phyloP scores from a whole-genome alignment of 2,329 filamentous ascomycete species.

The Xylaria sp. region DNA sequence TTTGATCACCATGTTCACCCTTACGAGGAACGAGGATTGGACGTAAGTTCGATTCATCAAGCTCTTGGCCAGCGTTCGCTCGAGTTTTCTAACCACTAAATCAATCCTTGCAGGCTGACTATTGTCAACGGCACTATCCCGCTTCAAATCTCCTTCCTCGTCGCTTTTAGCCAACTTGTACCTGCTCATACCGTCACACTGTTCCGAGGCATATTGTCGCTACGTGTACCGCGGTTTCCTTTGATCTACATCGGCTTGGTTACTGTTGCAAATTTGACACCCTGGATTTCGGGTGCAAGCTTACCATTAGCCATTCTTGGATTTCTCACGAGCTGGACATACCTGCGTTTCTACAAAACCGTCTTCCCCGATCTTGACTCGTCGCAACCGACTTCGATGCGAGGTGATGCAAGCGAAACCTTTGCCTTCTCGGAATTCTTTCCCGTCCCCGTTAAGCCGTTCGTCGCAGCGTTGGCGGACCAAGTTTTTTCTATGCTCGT shows the following conservation, averaged over 20 bases:
- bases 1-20: slow-evolving; percentile 77
- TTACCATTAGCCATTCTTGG: slow-evolving; percentile 83
- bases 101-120: slow-evolving; percentile 67
- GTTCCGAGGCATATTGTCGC: slow-evolving; percentile 86
- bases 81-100: slow-evolving; percentile 36
- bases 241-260: slow-evolving; percentile 81
- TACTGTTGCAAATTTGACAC: slow-evolving; percentile 70
- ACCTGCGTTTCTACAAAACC: slow-evolving; percentile 92
- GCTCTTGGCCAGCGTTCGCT: neutral
- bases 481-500: slow-evolving; percentile 81
- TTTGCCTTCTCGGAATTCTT: slow-evolving; percentile 98
- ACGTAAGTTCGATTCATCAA: slow-evolving; percentile 65
- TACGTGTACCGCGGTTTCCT: slow-evolving; percentile 80
- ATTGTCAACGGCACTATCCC: slow-evolving; percentile 90
- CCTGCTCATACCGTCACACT: slow-evolving; percentile 97
- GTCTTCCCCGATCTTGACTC: slow-evolving; percentile 76
- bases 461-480: slow-evolving; percentile 78
- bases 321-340: slow-evolving; percentile 91
- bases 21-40: slow-evolving; percentile 74
- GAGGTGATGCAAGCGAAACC: slow-evolving; percentile 93
- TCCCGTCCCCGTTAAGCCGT: slow-evolving; percentile 82
- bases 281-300: slow-evolving; percentile 74
- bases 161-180: slow-evolving; percentile 96
- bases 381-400: slow-evolving; percentile 71
- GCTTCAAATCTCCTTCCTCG: slow-evolving; percentile 91